phyloP scores from a whole-genome alignment of 345 rosid genomes.

The Microcos paniculata region DNA sequence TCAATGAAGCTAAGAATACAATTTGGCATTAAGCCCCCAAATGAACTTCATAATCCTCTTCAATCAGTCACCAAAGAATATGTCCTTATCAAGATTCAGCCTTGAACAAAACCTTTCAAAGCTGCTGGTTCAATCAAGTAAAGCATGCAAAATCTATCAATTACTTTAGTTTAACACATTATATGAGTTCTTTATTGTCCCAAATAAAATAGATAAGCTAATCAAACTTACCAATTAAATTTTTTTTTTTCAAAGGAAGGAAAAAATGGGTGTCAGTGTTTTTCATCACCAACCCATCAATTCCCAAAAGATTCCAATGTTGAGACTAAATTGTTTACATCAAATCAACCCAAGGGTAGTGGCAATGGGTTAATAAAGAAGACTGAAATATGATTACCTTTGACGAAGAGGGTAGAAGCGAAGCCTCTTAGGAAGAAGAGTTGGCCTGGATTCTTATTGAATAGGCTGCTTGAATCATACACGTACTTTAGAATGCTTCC shows the following conservation, averaged over 20 bases:
- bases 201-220: not conserved
- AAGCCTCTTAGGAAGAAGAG: constrained; percentile 28
- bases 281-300: constrained; percentile 39
- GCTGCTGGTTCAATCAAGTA: not conserved
- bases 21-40: not conserved
- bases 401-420: constrained; percentile 37
- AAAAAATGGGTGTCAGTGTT: constrained; percentile 32
- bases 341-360: not conserved
- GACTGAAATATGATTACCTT: constrained; percentile 25
- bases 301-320: constrained; percentile 25
- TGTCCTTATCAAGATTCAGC: not conserved
- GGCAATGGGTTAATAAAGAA: not conserved
- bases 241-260: not conserved
- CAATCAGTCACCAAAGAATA: not conserved
- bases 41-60: not conserved
- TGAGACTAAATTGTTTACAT: not conserved
- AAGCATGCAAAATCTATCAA: not conserved
- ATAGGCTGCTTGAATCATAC: constrained; percentile 9
- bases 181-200: not conserved
- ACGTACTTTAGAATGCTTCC: constrained; percentile 11
- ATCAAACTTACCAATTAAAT: not conserved
- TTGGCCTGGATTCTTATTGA: constrained; percentile 5
- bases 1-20: not conserved
- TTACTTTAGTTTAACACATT: not conserved
- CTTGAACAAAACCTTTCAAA: not conserved